phyloP scores from a whole-genome alignment of 768 basidiomycete species.

The Kwoniella dendrophila region DNA sequence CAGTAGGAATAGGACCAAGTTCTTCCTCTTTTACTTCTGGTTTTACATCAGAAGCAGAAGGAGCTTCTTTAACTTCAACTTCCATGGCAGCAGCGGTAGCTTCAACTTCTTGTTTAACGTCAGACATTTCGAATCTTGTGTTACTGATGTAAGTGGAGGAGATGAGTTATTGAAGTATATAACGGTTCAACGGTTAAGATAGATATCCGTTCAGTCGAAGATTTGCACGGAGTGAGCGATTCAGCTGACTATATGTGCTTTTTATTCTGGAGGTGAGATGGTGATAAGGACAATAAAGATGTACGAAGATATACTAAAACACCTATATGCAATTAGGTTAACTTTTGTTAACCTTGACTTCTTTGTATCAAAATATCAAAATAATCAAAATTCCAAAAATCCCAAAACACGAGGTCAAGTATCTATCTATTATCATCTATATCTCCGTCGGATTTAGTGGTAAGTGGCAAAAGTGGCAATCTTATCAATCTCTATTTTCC shows the following conservation, averaged over 20 bases:
- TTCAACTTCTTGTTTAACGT: constrained; percentile 21
- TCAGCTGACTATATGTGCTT: constrained; percentile 14
- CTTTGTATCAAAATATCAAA: background rate
- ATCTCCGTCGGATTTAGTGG: constrained; percentile 11
- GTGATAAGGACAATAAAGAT: background rate
- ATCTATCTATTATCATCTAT: background rate
- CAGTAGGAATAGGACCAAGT: constrained; percentile 27
- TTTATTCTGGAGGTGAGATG: background rate
- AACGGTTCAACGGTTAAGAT: background rate
- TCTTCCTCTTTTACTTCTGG: constrained; percentile 16
- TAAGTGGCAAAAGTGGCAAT: constrained; percentile 24
- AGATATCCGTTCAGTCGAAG: background rate
- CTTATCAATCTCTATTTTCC: too few species aligned
- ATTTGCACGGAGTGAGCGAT: background rate
- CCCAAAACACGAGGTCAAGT: constrained; percentile 14
- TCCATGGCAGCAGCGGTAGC: constrained; percentile 20
- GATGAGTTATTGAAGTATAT: background rate
- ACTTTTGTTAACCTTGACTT: background rate
- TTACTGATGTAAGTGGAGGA: background rate
- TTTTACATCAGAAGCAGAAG: too few species aligned
- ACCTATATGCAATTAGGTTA: background rate
- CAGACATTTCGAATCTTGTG: constrained; percentile 21
- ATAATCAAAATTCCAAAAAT: background rate
- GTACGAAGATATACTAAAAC: background rate
- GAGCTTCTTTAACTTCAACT: constrained; percentile 28